Evolutionary conservation across 345 rosid species (phyloP).

Genomic region (Xanthoceras sorbifolium): DNA sequence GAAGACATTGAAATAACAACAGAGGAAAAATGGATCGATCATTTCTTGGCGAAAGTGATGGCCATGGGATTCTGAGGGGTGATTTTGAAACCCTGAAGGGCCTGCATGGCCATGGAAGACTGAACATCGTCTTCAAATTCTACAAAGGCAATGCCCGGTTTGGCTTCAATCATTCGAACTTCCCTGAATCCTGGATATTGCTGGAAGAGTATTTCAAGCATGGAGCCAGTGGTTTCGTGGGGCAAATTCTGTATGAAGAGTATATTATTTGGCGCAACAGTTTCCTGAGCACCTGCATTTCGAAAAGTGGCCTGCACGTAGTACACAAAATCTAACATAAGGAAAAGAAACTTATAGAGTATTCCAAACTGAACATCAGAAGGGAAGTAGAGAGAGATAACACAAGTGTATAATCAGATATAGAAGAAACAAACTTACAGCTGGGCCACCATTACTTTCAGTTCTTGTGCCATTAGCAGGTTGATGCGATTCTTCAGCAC

Average conservation of each 20-base stretch:
- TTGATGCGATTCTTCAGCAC: constrained; percentile 66
- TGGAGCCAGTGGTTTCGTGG: constrained; percentile 71
- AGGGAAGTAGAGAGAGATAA: background rate
- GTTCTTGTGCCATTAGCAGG: constrained; percentile 59
- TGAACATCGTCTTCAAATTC: constrained; percentile 89
- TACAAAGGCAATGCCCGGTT: constrained; percentile 93
- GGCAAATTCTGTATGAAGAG: constrained; percentile 94
- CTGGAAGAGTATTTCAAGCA: constrained; percentile 79
- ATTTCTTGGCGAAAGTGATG: constrained; percentile 91
- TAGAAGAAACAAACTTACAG: constrained; percentile 44
- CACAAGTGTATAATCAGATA: background rate
- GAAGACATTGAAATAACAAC: background rate
- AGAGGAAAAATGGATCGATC: background rate
- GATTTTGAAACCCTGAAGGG: constrained; percentile 90
- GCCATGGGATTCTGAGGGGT: constrained; percentile 85
- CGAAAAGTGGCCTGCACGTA: constrained; percentile 57
- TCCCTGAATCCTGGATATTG: constrained; percentile 93
- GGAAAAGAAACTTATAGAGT: background rate
- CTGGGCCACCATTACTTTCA: constrained; percentile 51
- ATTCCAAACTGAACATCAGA: background rate
- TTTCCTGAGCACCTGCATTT: constrained; percentile 48
- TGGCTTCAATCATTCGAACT: constrained; percentile 88
- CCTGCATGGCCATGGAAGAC: constrained; percentile 81
- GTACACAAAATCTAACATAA: background rate
- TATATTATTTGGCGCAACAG: constrained; percentile 76